phyloP scores from a whole-genome alignment of 2,329 filamentous ascomycete genomes.

The Fusarium chuoi region DNA sequence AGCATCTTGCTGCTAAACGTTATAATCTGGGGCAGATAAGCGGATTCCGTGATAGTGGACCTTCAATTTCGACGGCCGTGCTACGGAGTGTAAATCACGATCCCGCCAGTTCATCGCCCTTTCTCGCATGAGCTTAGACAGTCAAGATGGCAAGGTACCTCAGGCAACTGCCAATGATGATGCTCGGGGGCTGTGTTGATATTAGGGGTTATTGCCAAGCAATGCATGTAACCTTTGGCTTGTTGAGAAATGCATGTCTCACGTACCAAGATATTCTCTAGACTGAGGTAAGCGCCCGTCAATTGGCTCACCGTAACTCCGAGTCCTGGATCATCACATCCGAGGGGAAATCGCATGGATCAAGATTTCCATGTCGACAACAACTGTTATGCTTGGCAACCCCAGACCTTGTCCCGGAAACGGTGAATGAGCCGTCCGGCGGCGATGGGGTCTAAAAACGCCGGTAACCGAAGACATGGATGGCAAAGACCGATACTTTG shows the following conservation, averaged over 20 bases:
- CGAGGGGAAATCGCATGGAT: neutral
- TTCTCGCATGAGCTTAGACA: no score
- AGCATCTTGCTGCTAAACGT: neutral
- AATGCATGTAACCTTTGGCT: neutral
- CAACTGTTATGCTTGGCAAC: neutral
- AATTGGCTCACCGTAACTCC: neutral
- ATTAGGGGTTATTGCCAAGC: neutral
- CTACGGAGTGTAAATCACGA: neutral
- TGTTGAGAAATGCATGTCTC: neutral
- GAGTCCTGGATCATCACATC: neutral
- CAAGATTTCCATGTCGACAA: neutral
- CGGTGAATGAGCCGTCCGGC: neutral
- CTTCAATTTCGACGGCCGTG: neutral
- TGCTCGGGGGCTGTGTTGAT: neutral
- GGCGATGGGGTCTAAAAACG: neutral
- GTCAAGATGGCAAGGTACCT: no score
- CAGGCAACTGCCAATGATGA: neutral
- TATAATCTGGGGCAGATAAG: neutral
- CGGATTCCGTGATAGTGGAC: neutral
- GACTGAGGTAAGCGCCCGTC: neutral
- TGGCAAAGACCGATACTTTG: neutral
- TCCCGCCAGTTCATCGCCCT: neutral
- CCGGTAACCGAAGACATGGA: neutral
- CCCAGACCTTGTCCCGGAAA: neutral
- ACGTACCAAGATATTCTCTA: neutral